Evolutionary conservation across 2,329 filamentous ascomycete species (phyloP).

Genomic region (Aotearoamyces nothofagi): DNA sequence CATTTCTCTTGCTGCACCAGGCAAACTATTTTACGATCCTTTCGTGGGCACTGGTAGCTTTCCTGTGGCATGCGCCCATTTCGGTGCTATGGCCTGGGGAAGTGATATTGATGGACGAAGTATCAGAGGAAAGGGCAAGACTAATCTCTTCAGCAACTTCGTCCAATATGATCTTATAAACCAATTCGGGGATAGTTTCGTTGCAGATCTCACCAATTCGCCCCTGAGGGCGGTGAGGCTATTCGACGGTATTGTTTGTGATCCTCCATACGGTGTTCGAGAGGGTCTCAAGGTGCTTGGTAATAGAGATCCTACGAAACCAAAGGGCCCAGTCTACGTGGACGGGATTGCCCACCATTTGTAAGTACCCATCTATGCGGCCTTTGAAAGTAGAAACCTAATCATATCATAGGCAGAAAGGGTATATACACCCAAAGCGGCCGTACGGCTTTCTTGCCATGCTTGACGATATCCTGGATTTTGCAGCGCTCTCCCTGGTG

Average conservation of each 20-base stretch:
- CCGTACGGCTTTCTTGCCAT: slow-evolving; percentile 87
- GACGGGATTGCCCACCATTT: slow-evolving; percentile 56
- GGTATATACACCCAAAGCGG: slow-evolving; percentile 75
- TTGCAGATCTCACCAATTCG: slow-evolving; percentile 76
- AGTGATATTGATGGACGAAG: slow-evolving; percentile 89
- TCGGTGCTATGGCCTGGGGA: slow-evolving; percentile 69
- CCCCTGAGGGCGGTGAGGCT: slow-evolving; percentile 46
- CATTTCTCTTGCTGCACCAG: slow-evolving; percentile 66
- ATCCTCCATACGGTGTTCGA: slow-evolving; percentile 89
- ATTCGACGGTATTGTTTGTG: slow-evolving; percentile 85
- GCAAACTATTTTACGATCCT: slow-evolving; percentile 82
- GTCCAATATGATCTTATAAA: slow-evolving; percentile 60
- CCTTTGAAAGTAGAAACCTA: slow-evolving; percentile 4
- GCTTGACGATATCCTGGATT: slow-evolving; percentile 77
- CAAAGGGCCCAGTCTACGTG: slow-evolving; percentile 41
- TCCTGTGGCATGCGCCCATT: slow-evolving; percentile 77
- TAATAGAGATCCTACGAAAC: slow-evolving; percentile 48
- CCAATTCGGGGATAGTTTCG: slow-evolving; percentile 62
- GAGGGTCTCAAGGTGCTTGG: slow-evolving; percentile 86
- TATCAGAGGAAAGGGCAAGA: slow-evolving; percentile 55
- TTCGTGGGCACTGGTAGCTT: slow-evolving; percentile 95
- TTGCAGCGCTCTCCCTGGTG: slow-evolving; percentile 63
- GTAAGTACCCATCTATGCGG: slow-evolving; percentile 26
- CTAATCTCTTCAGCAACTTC: slow-evolving; percentile 54
- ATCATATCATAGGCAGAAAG: slow-evolving; percentile 30